phyloP scores from a whole-genome alignment of 2,329 filamentous ascomycete species.

The Trichocomaceae sp. region DNA sequence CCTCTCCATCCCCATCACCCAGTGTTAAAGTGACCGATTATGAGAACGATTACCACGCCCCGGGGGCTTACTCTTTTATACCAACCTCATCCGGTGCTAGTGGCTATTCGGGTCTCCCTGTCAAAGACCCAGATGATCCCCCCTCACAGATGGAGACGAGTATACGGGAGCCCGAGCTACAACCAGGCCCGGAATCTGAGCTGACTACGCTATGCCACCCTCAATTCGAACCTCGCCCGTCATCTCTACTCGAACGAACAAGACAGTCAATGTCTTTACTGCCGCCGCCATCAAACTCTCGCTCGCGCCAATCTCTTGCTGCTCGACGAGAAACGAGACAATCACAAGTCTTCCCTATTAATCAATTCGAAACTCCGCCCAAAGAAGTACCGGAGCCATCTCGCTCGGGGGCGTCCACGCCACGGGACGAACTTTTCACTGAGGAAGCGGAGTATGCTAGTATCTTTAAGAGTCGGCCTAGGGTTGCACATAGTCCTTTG shows the following conservation, averaged over 20 bases:
- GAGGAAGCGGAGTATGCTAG: conserved; percentile 69
- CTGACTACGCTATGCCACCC: conserved; percentile 14
- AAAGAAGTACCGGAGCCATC: conserved; percentile 21
- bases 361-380: conserved; percentile 51
- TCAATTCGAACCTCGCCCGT: conserved; percentile 18
- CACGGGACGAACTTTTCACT: conserved; percentile 63
- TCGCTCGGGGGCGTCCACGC: conserved; percentile 39
- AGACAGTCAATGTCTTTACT: conserved; percentile 69
- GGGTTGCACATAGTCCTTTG: conserved; percentile 68
- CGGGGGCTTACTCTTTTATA: too few relatives aligned
- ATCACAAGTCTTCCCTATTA: conserved; percentile 43
- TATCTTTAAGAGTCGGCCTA: conserved; percentile 78
- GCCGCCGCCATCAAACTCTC: conserved; percentile 26
- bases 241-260: conserved; percentile 67
- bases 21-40: conserved; percentile 8
- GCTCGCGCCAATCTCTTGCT: conserved; percentile 18
- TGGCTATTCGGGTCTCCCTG: not conserved
- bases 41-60: not conserved
- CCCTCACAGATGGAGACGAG: not conserved
- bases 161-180: not conserved
- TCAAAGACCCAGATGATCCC: not conserved
- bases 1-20: conserved; percentile 5
- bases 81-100: not conserved
- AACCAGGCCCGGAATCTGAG: conserved; percentile 1
- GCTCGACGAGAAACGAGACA: conserved; percentile 24